Evolutionary conservation across 768 basidiomycete species (phyloP), one percentile per base, ranked within the genome.

Genomic region (Boletellus emodensis): DNA sequence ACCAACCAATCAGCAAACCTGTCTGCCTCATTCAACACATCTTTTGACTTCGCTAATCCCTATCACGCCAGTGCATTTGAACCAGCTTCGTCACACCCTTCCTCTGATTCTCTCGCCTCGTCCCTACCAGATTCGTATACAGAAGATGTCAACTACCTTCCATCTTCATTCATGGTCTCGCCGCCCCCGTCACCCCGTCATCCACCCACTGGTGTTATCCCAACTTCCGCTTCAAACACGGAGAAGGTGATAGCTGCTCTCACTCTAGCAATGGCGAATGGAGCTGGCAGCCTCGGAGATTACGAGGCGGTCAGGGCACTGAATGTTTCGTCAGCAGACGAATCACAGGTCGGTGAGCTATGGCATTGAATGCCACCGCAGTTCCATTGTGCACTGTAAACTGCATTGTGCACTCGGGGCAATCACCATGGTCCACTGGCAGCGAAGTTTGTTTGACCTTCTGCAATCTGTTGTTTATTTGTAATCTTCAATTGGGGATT

Each of bases 211-310:
- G 36, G 24, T 42, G 18, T 40, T 28, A 41, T 45, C 37, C 42
- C 46, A 9, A 51, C 61, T n/a, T 54, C 70, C 17, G 64, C 80
- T 11, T 75, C 80, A 39, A 73, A 71, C 33, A 69, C 79, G 17
- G 82, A 84, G 56, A 83, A 81, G 59, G 79, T 79, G 14, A 72
- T 84, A 44, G 81, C 81, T 15, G 81, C 80, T 15, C 72, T 84
- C 28, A 73, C 71, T 30, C 65, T 85, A 3, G 82, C 80, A 15
- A 74, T 85, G 69, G 83, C 83, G 12, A 84, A 78, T 52, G 84
- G 83, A 37, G 82, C 82, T 10, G 82, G 78, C 6, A 75, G 81
- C 24, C 61, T 85, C 35, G 74, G 73, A 46, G 83, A 85, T 58
- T 84, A 84, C 49, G 69, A 71, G 46, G 74, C 77, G 2, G 68